Percentiles rank a stretch among this genome's conserved stretches.
These are phyloP conservation scores for Cercospora sojina DNA, from an alignment of 2,329 filamentous ascomycete genomes.

Conservation along the genomic window DNA sequence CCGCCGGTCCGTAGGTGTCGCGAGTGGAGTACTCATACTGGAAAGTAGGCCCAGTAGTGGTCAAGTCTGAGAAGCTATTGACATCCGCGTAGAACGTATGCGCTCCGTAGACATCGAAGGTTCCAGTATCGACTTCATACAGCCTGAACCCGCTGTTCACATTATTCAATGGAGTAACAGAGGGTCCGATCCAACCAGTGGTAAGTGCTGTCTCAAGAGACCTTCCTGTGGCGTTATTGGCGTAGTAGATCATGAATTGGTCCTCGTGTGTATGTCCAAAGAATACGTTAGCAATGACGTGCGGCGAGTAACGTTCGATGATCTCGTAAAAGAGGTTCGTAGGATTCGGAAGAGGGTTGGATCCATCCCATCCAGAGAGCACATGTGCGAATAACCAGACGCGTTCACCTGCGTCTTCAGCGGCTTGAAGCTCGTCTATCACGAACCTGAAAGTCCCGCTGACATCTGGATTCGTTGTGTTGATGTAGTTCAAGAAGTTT, in stretches of 20 bases:
- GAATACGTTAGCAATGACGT: constrained; percentile 56
- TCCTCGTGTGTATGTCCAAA: constrained; percentile 59
- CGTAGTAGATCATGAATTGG: constrained; percentile 55
- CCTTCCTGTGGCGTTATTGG: constrained; percentile 47
- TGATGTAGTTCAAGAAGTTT: constrained; percentile 54
- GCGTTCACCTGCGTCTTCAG: constrained; percentile 53
- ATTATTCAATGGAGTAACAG: constrained; percentile 55
- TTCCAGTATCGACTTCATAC: constrained; percentile 56
- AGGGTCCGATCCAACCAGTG: constrained; percentile 54
- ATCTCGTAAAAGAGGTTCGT: constrained; percentile 57
- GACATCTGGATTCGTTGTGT: constrained; percentile 53
- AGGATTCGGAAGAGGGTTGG: constrained; percentile 55
- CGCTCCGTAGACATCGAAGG: constrained; percentile 55
- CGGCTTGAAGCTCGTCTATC: constrained; percentile 53
- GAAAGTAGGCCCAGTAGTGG: constrained; percentile 48
- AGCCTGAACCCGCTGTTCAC: constrained; percentile 55
- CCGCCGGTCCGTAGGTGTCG: constrained; percentile 48
- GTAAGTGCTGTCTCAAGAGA: constrained; percentile 46
- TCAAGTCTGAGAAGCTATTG: constrained; percentile 44
- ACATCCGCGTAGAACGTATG: constrained; percentile 57
- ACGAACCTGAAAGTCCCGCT: constrained; percentile 52
- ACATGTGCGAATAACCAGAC: constrained; percentile 59
- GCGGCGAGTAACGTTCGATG: constrained; percentile 55
- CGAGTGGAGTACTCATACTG: constrained; percentile 54
- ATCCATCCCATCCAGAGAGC: constrained; percentile 57